These are phyloP conservation scores for Penicillium olsonii DNA, from an alignment of 2,329 filamentous ascomycete species.

Conservation along the genomic window DNA sequence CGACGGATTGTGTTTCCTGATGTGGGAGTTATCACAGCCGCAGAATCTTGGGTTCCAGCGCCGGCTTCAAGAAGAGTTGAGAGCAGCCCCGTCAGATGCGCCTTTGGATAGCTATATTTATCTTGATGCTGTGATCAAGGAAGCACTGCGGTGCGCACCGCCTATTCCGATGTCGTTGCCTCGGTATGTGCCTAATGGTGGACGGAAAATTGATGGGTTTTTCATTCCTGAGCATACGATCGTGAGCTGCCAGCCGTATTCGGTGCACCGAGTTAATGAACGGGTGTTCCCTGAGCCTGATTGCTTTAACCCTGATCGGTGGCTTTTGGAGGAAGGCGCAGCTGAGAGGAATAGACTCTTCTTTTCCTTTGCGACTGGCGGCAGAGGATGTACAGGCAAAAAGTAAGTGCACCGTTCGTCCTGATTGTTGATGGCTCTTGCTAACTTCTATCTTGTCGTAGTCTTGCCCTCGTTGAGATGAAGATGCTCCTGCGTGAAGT, in stretches of 20 bases:
- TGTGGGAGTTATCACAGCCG: constrained; percentile 69
- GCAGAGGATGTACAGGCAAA: constrained; percentile 57
- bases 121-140: constrained; percentile 64
- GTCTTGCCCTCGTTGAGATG: constrained; percentile 68
- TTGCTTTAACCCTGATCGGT: constrained; percentile 35
- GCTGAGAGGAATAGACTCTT: constrained; percentile 55
- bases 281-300: constrained; percentile 33
- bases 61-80: constrained; percentile 56
- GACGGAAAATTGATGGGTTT: constrained; percentile 44
- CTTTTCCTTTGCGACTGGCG: constrained; percentile 68
- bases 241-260: constrained; percentile 43
- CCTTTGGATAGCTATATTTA: constrained; percentile 51
- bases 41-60: constrained; percentile 55
- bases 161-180: constrained; percentile 56
- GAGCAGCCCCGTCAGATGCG: constrained; percentile 37
- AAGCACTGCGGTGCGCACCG: constrained; percentile 60
- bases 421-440: background rate
- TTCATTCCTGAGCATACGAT: constrained; percentile 37
- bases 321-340: constrained; percentile 35
- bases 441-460: constrained; percentile 27
- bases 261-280: constrained; percentile 34
- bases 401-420: constrained; percentile 54
- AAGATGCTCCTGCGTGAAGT: constrained; percentile 64
- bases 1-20: constrained; percentile 68
- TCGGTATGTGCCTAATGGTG: constrained; percentile 40